Evolutionary conservation across 139 green algal genomes (phyloP).

Genomic region (Gonium pectorale): DNA sequence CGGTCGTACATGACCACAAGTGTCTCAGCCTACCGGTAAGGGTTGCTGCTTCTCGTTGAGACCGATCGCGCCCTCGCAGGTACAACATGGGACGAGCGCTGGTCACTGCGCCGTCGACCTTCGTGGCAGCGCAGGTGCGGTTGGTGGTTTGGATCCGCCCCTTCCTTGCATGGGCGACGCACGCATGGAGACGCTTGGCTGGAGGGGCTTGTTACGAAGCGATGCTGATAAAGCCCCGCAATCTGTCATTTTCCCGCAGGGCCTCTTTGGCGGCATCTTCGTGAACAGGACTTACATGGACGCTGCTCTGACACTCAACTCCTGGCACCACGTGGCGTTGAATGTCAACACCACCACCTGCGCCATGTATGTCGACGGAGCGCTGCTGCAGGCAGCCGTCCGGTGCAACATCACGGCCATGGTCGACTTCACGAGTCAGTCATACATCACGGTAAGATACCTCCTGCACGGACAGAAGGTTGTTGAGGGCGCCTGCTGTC

Average conservation of each 20-base stretch:
- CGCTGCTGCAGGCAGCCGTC: not conserved
- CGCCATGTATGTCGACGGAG: slow-evolving; percentile 11
- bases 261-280: not conserved
- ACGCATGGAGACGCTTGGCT: too few relatives aligned
- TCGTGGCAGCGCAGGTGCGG: not conserved
- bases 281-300: not conserved
- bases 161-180: too few relatives aligned
- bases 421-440: not conserved
- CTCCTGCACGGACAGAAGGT: too few relatives aligned
- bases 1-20: too few relatives aligned
- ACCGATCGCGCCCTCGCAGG: not conserved
- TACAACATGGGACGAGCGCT: slow-evolving; percentile 6
- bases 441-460: not conserved
- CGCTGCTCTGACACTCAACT: not conserved
- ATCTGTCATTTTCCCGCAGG: not conserved
- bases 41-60: too few relatives aligned
- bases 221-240: too few relatives aligned
- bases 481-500: too few relatives aligned
- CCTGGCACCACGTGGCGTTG: slow-evolving; percentile 45
- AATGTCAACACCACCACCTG: slow-evolving; percentile 27
- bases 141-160: too few relatives aligned
- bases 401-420: slow-evolving; percentile 12
- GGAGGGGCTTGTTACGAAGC: too few relatives aligned
- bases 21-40: too few relatives aligned
- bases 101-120: not conserved